Conservation (phyloP, 73 alveolate species). For the Breviolum minutum region DNA sequence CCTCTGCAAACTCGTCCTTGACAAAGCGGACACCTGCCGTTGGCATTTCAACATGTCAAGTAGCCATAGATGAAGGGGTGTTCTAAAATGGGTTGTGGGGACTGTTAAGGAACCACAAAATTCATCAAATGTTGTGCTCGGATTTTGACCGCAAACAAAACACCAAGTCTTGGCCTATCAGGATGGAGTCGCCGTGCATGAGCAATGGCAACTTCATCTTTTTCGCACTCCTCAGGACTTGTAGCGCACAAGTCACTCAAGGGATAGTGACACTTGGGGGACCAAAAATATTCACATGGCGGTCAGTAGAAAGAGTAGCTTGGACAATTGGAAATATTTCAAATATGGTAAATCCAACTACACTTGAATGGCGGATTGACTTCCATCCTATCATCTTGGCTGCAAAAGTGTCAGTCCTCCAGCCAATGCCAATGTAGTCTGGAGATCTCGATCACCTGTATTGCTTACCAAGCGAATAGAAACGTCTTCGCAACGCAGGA, state of each 20-base stretch:
- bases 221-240: slow-evolving; percentile 45
- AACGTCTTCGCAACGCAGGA: not conserved
- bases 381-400: too few relatives aligned
- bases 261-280: too few relatives aligned
- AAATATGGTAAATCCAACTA: too few relatives aligned
- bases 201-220: slow-evolving; percentile 38
- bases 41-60: not conserved
- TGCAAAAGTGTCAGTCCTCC: not conserved
- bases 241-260: not conserved
- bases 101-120: not conserved
- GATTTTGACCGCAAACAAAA: not conserved
- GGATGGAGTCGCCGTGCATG: slow-evolving; percentile 42
- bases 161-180: not conserved
- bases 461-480: not conserved
- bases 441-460: slow-evolving; percentile 77
- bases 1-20: slow-evolving; percentile 52
- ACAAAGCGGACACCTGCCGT: slow-evolving; percentile 73
- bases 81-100: not conserved
- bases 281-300: too few relatives aligned
- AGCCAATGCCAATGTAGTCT: slow-evolving; percentile 62
- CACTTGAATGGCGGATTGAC: too few relatives aligned
- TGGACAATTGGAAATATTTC: too few relatives aligned
- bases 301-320: too few relatives aligned
- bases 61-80: too few relatives aligned
- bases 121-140: not conserved